Conservation (phyloP, 2,329 filamentous ascomycete genomes). For the Aspergillus amoenus region DNA sequence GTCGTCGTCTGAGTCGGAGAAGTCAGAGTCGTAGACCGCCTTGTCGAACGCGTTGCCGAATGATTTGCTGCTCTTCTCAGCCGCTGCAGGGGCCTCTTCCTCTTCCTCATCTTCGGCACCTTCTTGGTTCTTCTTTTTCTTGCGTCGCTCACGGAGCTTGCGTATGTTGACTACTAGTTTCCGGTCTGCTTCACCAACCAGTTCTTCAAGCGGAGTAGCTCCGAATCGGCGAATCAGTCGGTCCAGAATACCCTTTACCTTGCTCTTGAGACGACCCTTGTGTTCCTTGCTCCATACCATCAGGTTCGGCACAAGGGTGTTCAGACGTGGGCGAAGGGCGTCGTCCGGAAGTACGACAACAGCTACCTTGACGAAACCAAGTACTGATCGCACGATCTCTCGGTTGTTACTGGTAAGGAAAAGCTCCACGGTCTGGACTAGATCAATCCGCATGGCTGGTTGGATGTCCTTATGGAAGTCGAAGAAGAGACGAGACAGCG, state of each 20-base stretch:
- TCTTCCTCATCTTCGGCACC: conserved; percentile 58
- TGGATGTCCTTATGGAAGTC: conserved; percentile 76
- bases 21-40: conserved; percentile 74
- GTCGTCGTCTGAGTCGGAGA: conserved; percentile 77
- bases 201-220: conserved; percentile 72
- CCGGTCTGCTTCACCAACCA: conserved; percentile 80
- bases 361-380: conserved; percentile 96
- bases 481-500: conserved; percentile 87
- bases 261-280: conserved; percentile 93
- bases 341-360: conserved; percentile 80
- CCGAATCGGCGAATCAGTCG: conserved; percentile 91
- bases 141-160: conserved; percentile 87
- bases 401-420: conserved; percentile 96
- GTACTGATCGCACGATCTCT: conserved; percentile 90
- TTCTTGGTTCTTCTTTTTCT: conserved; percentile 77
- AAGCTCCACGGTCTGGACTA: conserved; percentile 92
- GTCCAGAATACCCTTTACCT: conserved; percentile 97
- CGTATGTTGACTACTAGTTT: conserved; percentile 93
- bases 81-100: conserved; percentile 48
- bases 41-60: conserved; percentile 25
- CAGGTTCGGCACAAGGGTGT: conserved; percentile 78
- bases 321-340: conserved; percentile 74
- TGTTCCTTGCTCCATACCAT: conserved; percentile 98
- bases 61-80: conserved; percentile 16
- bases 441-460: conserved; percentile 70